Evolutionary conservation across 768 basidiomycete genomes (phyloP).

Genomic region (Leccinellum albellum): DNA sequence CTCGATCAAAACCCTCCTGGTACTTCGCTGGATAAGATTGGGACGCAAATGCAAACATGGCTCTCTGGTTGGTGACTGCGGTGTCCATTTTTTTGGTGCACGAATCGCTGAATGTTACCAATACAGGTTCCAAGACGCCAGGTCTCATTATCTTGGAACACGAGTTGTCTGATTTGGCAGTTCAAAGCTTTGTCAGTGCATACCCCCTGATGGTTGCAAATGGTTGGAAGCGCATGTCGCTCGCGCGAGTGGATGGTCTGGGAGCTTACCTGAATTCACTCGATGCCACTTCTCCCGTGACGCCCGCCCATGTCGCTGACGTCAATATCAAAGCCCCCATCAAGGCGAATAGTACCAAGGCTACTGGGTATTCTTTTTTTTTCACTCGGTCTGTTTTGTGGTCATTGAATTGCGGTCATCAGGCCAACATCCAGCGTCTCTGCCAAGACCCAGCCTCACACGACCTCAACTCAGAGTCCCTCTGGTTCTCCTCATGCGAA

Average conservation of each 20-base stretch:
- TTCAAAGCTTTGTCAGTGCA: constrained; percentile 61
- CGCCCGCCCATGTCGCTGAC: constrained; percentile 20
- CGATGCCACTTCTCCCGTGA: constrained; percentile 27
- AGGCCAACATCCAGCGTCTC: constrained; percentile 4
- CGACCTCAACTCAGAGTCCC: constrained; percentile 9
- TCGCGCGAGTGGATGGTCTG: constrained; percentile 43
- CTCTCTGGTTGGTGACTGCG: constrained; percentile 39
- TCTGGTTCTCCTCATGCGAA: constrained; percentile 27
- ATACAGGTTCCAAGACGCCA: constrained; percentile 60
- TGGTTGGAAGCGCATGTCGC: constrained; percentile 67
- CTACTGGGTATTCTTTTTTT: constrained; percentile 5
- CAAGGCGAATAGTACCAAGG: constrained; percentile 7
- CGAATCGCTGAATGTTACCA: neutral
- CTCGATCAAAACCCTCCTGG: constrained; percentile 37
- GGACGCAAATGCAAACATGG: constrained; percentile 52
- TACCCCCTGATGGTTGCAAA: constrained; percentile 61
- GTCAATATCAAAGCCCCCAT: constrained; percentile 15
- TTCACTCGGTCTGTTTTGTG: neutral
- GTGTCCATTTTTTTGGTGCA: neutral
- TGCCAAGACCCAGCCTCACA: neutral
- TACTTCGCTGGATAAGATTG: constrained; percentile 47
- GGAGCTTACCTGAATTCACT: constrained; percentile 47
- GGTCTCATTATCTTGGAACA: constrained; percentile 86
- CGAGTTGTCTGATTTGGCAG: constrained; percentile 60
- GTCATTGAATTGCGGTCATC: neutral